Percentiles rank a stretch among this genome's conserved stretches.
Conservation (phyloP, 2,329 filamentous ascomycete genomes). For the Boeremia exigua region DNA sequence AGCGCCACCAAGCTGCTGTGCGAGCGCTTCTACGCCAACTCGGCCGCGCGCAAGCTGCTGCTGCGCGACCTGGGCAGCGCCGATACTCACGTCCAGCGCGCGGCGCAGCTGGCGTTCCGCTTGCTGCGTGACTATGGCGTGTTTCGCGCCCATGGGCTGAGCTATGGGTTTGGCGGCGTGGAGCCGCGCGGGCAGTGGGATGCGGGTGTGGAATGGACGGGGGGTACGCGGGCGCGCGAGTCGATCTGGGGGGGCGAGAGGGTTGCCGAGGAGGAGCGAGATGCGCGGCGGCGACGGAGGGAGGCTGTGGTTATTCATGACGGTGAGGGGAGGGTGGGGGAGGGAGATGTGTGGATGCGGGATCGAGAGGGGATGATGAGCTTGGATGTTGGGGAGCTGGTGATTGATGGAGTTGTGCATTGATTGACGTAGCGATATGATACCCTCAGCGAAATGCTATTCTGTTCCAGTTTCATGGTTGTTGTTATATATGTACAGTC, state of each 20-base stretch:
- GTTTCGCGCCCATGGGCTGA: not conserved
- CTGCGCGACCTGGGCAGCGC: slow-evolving; percentile 34
- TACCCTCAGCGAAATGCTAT: slow-evolving; percentile 6
- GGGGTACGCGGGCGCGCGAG: not conserved
- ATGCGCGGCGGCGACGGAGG: slow-evolving; percentile 74
- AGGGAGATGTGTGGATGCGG: slow-evolving; percentile 77
- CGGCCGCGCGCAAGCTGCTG: slow-evolving; percentile 24
- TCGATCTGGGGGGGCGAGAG: slow-evolving; percentile 48
- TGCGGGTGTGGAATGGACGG: not conserved
- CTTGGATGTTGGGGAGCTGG: slow-evolving; percentile 10
- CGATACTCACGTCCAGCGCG: slow-evolving; percentile 24
- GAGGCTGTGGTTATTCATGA: slow-evolving; percentile 93
- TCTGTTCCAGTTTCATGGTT: not conserved
- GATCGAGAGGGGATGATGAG: slow-evolving; percentile 24
- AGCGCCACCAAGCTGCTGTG: slow-evolving; percentile 48
- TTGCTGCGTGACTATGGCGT: slow-evolving; percentile 35
- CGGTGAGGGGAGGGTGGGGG: slow-evolving; percentile 74
- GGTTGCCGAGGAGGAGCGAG: slow-evolving; percentile 65
- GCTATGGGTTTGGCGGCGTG: not conserved
- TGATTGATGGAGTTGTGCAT: slow-evolving; percentile 13
- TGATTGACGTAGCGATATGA: slow-evolving; percentile 4
- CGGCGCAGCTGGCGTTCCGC: slow-evolving; percentile 35
- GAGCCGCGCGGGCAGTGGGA: slow-evolving; percentile 9
- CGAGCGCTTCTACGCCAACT: slow-evolving; percentile 40
- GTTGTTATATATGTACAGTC: slow-evolving; percentile 12